phyloP scores from a whole-genome alignment of 805 yeast genomes.

The Candida vaughaniae region DNA sequence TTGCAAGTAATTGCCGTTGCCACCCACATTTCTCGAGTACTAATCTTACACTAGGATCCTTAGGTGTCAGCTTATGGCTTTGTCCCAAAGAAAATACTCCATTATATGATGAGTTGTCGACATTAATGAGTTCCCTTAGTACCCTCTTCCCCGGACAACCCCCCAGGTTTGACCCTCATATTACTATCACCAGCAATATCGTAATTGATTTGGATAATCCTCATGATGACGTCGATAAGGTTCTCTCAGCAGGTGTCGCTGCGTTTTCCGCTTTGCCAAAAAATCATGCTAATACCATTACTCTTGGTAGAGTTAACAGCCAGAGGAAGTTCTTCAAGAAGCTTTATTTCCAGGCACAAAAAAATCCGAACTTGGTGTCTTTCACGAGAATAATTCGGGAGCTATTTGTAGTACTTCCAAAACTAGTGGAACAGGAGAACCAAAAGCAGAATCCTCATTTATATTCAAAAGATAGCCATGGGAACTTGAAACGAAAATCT shows the following conservation, averaged over 20 bases:
- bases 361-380: constrained; percentile 47
- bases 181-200: constrained; percentile 69
- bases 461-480: constrained; percentile 29
- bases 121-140: constrained; percentile 61
- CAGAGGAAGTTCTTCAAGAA: constrained; percentile 55
- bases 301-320: constrained; percentile 42
- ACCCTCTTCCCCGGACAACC: constrained; percentile 71
- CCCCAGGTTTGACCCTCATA: constrained; percentile 70
- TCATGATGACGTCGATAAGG: constrained; percentile 56
- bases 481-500: constrained; percentile 24
- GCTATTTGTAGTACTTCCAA: constrained; percentile 50
- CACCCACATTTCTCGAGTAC: too few relatives aligned
- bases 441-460: constrained; percentile 37
- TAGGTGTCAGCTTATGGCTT: constrained; percentile 62
- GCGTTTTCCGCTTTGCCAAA: constrained; percentile 47
- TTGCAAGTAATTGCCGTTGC: too few relatives aligned
- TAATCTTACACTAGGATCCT: constrained; percentile 8
- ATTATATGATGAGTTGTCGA: constrained; percentile 53
- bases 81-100: constrained; percentile 60
- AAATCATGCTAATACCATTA: constrained; percentile 39
- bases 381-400: constrained; percentile 59
- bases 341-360: constrained; percentile 47
- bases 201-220: constrained; percentile 39
- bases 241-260: constrained; percentile 56
- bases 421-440: constrained; percentile 35